phyloP scores from a whole-genome alignment of 2,329 filamentous ascomycete genomes.

The Fusarium buharicum region DNA sequence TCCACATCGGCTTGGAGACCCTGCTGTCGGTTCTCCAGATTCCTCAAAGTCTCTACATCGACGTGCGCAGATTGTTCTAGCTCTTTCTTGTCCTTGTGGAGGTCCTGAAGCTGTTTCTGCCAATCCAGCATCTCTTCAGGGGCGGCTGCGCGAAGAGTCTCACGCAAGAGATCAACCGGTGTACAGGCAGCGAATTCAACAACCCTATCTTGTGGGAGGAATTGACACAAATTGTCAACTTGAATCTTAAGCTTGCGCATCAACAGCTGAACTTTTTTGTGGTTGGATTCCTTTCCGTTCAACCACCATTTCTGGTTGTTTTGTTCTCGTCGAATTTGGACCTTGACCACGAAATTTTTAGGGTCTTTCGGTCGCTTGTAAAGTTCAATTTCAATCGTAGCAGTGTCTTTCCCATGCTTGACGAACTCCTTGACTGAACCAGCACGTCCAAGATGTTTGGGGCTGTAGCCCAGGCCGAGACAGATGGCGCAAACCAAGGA shows the following conservation, averaged over 20 bases:
- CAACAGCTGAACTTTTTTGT: constrained; percentile 73
- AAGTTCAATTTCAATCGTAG: constrained; percentile 90
- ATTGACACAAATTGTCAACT: constrained; percentile 97
- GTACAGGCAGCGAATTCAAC: constrained; percentile 90
- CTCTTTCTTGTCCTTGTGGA: constrained; percentile 75
- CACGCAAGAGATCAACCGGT: constrained; percentile 81
- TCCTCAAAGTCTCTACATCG: constrained; percentile 71
- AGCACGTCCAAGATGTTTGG: constrained; percentile 85
- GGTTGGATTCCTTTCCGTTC: constrained; percentile 71
- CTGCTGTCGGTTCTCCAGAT: constrained; percentile 77
- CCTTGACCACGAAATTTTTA: constrained; percentile 77
- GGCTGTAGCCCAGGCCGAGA: constrained; percentile 85
- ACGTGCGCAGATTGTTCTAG: constrained; percentile 66
- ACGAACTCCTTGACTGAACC: constrained; percentile 90
- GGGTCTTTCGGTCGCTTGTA: constrained; percentile 68
- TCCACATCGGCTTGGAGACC: constrained; percentile 84
- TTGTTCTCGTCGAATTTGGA: constrained; percentile 82
- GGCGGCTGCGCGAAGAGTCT: constrained; percentile 90
- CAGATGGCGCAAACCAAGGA: constrained; percentile 97
- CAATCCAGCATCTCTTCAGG: constrained; percentile 80
- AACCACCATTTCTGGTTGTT: constrained; percentile 84
- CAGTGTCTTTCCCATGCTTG: constrained; percentile 83
- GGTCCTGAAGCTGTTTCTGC: constrained; percentile 77
- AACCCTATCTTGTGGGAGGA: constrained; percentile 94
- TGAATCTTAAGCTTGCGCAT: constrained; percentile 84